Evolutionary conservation across 257 asterid genomes (phyloP).

Genomic region (Hygrophila difformis): DNA sequence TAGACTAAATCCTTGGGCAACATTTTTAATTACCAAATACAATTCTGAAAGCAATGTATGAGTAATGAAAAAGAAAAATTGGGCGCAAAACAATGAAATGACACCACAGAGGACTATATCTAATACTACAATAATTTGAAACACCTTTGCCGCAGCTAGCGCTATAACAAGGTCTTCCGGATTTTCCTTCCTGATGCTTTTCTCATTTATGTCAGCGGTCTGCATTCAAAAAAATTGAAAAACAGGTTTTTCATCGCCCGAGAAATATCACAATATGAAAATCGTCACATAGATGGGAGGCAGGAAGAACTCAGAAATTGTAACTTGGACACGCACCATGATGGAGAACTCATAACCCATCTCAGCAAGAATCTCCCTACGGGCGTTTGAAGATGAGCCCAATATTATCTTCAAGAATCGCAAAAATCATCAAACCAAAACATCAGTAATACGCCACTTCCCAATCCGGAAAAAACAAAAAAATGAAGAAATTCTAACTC

Average conservation of each 20-base stretch:
- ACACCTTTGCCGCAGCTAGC: slow-evolving; percentile 86
- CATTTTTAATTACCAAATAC: too few species aligned
- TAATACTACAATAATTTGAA: background rate
- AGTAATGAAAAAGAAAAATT: background rate
- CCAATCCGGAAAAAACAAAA: too few species aligned
- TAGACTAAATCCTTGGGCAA: too few species aligned
- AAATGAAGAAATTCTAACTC: too few species aligned
- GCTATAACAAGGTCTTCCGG: slow-evolving; percentile 76
- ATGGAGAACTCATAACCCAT: slow-evolving; percentile 70
- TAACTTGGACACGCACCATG: slow-evolving; percentile 29
- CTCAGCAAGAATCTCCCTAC: slow-evolving; percentile 55
- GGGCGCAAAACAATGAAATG: background rate
- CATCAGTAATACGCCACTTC: background rate
- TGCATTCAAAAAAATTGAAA: slow-evolving; percentile 18
- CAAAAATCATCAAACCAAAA: background rate
- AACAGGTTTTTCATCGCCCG: background rate
- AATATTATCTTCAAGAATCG: slow-evolving; percentile 39
- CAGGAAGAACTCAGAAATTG: background rate
- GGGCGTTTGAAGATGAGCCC: slow-evolving; percentile 80
- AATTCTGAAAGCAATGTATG: slow-evolving; percentile 3
- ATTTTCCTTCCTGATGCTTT: slow-evolving; percentile 64
- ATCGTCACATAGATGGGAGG: background rate
- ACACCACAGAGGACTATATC: background rate
- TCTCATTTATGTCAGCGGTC: slow-evolving; percentile 84
- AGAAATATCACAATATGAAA: background rate